Percentiles rank a stretch among this genome's conserved stretches.
These are phyloP conservation scores for Austroboletus eburneus DNA, from an alignment of 768 basidiomycete species.

Conservation along the genomic window DNA sequence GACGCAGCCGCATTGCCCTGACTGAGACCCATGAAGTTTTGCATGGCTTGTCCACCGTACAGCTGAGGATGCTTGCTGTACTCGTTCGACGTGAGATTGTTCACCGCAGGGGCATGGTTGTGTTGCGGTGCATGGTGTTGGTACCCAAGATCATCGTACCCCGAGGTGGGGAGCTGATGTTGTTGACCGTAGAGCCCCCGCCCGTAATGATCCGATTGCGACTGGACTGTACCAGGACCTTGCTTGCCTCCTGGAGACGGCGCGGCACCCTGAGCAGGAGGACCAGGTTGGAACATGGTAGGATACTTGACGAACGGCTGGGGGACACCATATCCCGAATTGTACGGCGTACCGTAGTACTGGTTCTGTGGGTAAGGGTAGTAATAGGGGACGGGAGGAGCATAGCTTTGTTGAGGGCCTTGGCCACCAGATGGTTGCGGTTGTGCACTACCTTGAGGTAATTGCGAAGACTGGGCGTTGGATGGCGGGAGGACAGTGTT, in stretches of 20 bases:
- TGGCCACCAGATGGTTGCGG: conserved; percentile 58
- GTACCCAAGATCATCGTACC: conserved; percentile 51
- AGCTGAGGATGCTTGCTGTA: conserved; percentile 43
- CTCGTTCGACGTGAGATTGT: conserved; percentile 37
- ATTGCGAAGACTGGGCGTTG: conserved; percentile 49
- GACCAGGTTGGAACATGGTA: conserved; percentile 67
- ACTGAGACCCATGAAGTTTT: conserved; percentile 68
- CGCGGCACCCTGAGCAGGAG: conserved; percentile 62
- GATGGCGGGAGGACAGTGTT: conserved; percentile 49
- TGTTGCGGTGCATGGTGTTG: conserved; percentile 54
- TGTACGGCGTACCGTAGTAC: conserved; percentile 72
- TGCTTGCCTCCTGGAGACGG: conserved; percentile 67
- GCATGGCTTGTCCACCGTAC: conserved; percentile 55
- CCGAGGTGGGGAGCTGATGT: conserved; percentile 39
- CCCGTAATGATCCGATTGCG: conserved; percentile 55
- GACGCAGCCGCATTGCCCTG: conserved; percentile 38
- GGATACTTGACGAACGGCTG: conserved; percentile 78
- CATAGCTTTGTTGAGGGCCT: conserved; percentile 62
- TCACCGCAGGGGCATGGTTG: conserved; percentile 48
- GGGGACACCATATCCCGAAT: conserved; percentile 49
- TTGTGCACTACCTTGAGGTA: conserved; percentile 44
- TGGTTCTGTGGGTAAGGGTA: conserved; percentile 74
- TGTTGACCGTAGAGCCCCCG: conserved; percentile 67
- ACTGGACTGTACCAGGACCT: conserved; percentile 49
- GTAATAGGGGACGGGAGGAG: conserved; percentile 58